Evolutionary conservation across 2,329 filamentous ascomycete genomes (phyloP).

Genomic region (Chaetomium globosum): DNA sequence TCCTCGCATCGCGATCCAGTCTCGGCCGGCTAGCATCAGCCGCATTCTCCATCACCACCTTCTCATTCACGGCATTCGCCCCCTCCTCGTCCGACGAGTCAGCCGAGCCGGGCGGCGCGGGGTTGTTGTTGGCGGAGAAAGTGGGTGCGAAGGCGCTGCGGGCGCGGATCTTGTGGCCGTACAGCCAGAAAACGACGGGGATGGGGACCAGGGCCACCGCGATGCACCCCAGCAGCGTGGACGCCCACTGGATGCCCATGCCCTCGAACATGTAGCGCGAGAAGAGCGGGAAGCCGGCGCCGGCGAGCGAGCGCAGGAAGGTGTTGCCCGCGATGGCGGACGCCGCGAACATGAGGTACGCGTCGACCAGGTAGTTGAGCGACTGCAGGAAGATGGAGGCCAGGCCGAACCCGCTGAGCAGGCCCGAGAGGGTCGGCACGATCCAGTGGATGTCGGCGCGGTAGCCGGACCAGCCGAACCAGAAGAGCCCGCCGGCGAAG

Average conservation of each 20-base stretch:
- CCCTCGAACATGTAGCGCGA: constrained; percentile 69
- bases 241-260: constrained; percentile 64
- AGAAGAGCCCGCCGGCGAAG: constrained; percentile 70
- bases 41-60: constrained; percentile 42
- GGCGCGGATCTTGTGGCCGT: constrained; percentile 59
- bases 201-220: constrained; percentile 62
- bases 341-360: constrained; percentile 72
- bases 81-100: constrained; percentile 25
- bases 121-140: not conserved
- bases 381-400: constrained; percentile 81
- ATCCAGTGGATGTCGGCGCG: constrained; percentile 62
- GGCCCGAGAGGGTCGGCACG: constrained; percentile 62
- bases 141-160: constrained; percentile 61
- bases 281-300: constrained; percentile 79
- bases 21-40: constrained; percentile 44
- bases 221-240: constrained; percentile 64
- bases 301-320: constrained; percentile 75
- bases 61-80: constrained; percentile 34
- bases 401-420: constrained; percentile 73
- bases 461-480: constrained; percentile 76
- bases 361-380: constrained; percentile 80
- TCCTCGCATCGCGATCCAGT: constrained; percentile 34
- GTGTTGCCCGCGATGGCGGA: constrained; percentile 83
- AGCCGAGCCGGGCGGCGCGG: constrained; percentile 34
- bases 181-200: constrained; percentile 64